Base-by-base conservation (phyloP, 148 eudicot species). In the Mesembryanthemum crystallinum region DNA sequence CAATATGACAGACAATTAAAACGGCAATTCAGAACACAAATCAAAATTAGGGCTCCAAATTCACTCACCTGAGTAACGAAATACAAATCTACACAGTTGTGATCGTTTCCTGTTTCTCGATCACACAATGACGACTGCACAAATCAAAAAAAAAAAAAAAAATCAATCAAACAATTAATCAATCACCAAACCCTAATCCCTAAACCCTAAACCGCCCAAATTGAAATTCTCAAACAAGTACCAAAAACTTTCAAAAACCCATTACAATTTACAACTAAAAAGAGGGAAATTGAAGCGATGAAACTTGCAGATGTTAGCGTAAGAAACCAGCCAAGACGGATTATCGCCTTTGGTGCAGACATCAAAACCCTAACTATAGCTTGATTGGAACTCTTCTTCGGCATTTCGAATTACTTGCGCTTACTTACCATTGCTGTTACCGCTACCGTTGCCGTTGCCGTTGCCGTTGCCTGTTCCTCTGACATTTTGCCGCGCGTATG, bases 281-380 rank as follows among this genome's bases (percentile, higher is more conserved):
- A n/a, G n/a, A n/a, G n/a, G n/a, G n/a, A n/a, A n/a, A n/a, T n/a
- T n/a, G n/a, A n/a, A n/a, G 6, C 6, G 3, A 6, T 2, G 5
- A 7, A 7, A 78, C 91, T 71, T 82, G 92, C 99, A 9, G 98
- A 82, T 0, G 98, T 64, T 60, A 92, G 64, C 12, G 97, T 95
- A 68, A 92, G 91, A 6, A 95, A 86, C 99, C 99, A 95, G 3
- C 99, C 99, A 72, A 95, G 98, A 52, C 99, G 98, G 73, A 83
- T 83, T 95, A 35, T 89, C 98, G 64, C 97, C 99, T 84, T 95
- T 91, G 28, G 90, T 83, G 78, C 86, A 95, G 43, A 85, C 61
- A 84, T 74, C 73, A 79, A 86, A 92, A 60, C 99, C 99, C 99
- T 77, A 92, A 84, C 78, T 87, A n/a, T 77, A 92, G 85, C 78